Evolutionary conservation across 2,329 filamentous ascomycete genomes (phyloP).

Genomic region (Huntiella omanensis): DNA sequence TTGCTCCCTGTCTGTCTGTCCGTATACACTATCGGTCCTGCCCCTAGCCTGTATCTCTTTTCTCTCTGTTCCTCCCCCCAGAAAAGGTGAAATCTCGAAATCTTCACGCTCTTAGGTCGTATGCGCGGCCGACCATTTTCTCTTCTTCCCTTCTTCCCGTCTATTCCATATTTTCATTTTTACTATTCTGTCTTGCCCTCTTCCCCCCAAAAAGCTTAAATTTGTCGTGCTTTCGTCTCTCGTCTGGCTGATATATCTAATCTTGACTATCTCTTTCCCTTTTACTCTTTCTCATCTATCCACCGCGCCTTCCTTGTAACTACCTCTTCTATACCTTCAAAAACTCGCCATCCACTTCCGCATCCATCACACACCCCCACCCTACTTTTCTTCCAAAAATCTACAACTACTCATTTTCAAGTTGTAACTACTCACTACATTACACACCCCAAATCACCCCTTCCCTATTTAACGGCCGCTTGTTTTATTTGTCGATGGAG

Average conservation of each 20-base stretch:
- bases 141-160: neutral
- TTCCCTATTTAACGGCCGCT: neutral
- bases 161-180: slow-evolving; percentile 1
- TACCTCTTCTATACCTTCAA: no score
- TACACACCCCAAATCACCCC: neutral
- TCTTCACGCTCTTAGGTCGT: slow-evolving; percentile 1
- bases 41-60: slow-evolving; percentile 2
- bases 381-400: no score
- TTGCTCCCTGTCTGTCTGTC: neutral
- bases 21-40: neutral
- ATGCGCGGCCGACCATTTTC: neutral
- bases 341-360: no score
- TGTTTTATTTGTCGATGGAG: slow-evolving; percentile 1
- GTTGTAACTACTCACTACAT: no score
- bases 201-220: neutral
- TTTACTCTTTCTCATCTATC: no score
- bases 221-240: neutral
- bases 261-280: no score
- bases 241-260: no score
- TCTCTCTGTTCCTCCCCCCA: neutral
- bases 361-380: no score
- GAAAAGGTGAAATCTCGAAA: slow-evolving; percentile 5
- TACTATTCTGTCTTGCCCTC: neutral
- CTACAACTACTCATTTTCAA: no score
- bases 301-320: no score